phyloP scores from a whole-genome alignment of 768 basidiomycete species.

The Trametes punicea region DNA sequence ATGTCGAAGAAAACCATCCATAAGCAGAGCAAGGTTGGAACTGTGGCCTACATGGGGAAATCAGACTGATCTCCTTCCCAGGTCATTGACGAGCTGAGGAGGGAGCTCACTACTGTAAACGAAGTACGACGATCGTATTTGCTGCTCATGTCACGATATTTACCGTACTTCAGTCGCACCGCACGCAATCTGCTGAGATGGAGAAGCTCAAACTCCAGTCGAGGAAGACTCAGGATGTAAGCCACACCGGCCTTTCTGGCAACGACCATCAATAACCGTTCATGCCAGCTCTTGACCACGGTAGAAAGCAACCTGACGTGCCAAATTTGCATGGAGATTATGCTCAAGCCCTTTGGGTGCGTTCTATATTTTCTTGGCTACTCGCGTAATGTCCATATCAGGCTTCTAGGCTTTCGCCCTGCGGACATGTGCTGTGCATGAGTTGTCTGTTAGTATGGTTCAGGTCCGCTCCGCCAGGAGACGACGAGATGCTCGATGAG shows the following conservation, averaged over 20 bases:
- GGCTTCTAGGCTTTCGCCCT: conserved; percentile 54
- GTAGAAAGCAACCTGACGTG: conserved; percentile 64
- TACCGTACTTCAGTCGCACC: conserved; percentile 17
- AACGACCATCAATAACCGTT: neutral
- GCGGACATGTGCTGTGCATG: conserved; percentile 76
- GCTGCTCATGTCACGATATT: neutral
- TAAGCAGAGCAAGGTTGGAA: conserved; percentile 27
- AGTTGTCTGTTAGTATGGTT: conserved; percentile 77
- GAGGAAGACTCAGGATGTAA: conserved; percentile 57
- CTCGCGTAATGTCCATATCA: conserved; percentile 23
- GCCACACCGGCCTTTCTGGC: conserved; percentile 4
- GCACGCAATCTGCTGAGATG: conserved; percentile 42
- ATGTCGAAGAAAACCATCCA: conserved; percentile 25
- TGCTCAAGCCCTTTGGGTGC: conserved; percentile 64
- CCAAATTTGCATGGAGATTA: conserved; percentile 74
- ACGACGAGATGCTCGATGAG: conserved; percentile 44
- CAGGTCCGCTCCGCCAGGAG: conserved; percentile 54
- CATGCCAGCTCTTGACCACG: conserved; percentile 40
- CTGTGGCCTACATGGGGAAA: neutral
- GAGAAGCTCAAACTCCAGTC: conserved; percentile 53
- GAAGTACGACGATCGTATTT: conserved; percentile 17
- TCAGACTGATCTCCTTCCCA: neutral
- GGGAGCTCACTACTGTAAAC: conserved; percentile 18
- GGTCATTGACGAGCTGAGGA: conserved; percentile 29
- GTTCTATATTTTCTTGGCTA: conserved; percentile 26